Evolutionary conservation across 1,139 yeast genomes (phyloP).

Genomic region (Saccharomyces hybrid): DNA sequence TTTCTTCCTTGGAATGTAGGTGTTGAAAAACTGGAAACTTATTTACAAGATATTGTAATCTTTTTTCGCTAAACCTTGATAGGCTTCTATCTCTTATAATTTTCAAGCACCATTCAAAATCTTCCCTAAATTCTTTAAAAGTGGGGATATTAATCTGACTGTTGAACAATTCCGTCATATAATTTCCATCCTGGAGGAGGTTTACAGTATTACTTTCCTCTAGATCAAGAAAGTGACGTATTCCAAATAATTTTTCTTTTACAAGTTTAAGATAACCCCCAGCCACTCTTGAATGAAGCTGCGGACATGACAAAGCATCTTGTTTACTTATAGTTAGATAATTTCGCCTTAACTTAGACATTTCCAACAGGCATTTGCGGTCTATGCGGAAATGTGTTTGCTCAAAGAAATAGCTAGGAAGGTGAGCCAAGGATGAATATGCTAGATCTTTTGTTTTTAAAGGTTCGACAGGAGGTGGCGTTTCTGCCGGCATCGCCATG

Average conservation of each 20-base stretch:
- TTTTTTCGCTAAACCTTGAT: not conserved
- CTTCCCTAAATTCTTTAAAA: slow-evolving; percentile 4
- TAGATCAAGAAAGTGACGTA: not conserved
- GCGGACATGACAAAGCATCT: not conserved
- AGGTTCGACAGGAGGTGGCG: not conserved
- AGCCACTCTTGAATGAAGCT: not conserved
- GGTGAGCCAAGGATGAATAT: not conserved
- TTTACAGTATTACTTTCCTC: not conserved
- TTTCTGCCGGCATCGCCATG: slow-evolving; percentile 3
- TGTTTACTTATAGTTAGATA: not conserved
- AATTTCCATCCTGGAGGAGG: not conserved
- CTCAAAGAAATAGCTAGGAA: not conserved
- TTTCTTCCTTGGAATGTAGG: slow-evolving; percentile 4
- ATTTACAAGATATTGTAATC: slow-evolving; percentile 4
- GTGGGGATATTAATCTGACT: not conserved
- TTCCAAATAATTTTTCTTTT: not conserved
- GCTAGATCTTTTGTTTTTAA: not conserved
- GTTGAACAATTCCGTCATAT: not conserved
- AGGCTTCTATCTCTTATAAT: not conserved
- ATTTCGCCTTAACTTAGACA: not conserved
- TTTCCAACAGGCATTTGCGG: not conserved
- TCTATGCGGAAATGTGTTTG: not conserved
- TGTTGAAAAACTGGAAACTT: slow-evolving; percentile 5
- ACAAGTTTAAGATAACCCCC: not conserved
- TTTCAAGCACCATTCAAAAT: slow-evolving; percentile 2